These are phyloP conservation scores for Nannizzia gypsea DNA, from an alignment of 2,329 filamentous ascomycete species.

Conservation along the genomic window DNA sequence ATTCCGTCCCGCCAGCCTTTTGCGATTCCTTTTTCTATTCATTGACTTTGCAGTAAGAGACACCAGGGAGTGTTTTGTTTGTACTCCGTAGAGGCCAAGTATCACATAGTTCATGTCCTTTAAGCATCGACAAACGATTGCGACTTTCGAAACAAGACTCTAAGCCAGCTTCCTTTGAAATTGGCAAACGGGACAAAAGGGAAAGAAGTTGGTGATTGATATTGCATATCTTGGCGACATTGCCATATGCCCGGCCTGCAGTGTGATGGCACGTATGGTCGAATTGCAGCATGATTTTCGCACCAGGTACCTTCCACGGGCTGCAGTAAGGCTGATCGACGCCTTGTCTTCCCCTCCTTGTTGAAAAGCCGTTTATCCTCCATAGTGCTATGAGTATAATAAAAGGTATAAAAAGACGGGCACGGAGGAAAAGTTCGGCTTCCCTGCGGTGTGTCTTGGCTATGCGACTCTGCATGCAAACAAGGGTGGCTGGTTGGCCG, in stretches of 20 bases:
- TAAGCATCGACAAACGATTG: not conserved
- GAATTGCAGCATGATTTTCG: not conserved
- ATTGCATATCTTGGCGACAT: not conserved
- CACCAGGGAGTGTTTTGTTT: not conserved
- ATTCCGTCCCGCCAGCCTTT: not conserved
- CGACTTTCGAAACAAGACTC: not conserved
- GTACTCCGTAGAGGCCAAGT: not conserved
- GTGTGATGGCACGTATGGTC: not conserved
- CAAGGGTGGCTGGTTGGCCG: not conserved
- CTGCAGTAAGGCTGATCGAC: not conserved
- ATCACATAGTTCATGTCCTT: not conserved
- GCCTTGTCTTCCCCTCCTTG: no score
- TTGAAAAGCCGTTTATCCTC: not conserved
- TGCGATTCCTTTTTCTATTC: not conserved
- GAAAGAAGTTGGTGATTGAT: not conserved
- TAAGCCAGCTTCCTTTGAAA: not conserved
- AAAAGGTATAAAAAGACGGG: no score
- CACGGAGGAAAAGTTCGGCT: not conserved
- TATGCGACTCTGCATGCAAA: not conserved
- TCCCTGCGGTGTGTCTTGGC: not conserved
- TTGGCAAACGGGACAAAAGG: not conserved
- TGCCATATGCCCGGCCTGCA: not conserved
- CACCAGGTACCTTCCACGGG: not conserved
- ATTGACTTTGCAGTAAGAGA: not conserved
- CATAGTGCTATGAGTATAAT: no score